Evolutionary conservation across 2,329 filamentous ascomycete genomes (phyloP).

Genomic region (Nemania sp.): DNA sequence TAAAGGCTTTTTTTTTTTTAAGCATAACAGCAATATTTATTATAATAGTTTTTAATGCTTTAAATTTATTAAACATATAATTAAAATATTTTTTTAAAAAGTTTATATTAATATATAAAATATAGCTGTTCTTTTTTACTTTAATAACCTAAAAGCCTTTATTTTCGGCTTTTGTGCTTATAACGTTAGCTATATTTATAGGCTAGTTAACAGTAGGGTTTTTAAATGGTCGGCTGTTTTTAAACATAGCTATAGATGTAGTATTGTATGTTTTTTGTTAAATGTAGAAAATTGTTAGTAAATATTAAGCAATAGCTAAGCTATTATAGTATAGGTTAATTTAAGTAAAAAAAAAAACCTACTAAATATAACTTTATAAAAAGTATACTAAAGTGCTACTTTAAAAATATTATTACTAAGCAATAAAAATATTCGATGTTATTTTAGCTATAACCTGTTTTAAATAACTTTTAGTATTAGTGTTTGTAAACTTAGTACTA

Average conservation of each 20-base stretch:
- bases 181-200: not conserved
- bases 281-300: no score
- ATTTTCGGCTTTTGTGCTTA: no score
- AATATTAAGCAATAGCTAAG: no score
- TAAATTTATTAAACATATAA: not conserved
- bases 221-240: no score
- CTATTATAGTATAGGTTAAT: no score
- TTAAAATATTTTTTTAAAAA: conserved; percentile 3
- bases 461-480: no score
- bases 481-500: no score
- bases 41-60: conserved; percentile 3
- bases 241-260: not conserved
- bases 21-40: not conserved
- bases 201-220: no score
- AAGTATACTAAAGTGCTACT: not conserved
- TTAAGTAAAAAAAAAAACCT: not conserved
- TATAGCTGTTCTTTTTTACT: not conserved
- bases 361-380: not conserved
- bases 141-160: conserved; percentile 1
- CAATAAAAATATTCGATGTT: no score
- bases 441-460: no score
- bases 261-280: not conserved
- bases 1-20: conserved; percentile 1
- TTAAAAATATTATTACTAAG: conserved; percentile 1
- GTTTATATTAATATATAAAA: conserved; percentile 1